Base-by-base conservation (phyloP, 2,329 filamentous ascomycete species). In the Cladophialophora chaetospira region DNA sequence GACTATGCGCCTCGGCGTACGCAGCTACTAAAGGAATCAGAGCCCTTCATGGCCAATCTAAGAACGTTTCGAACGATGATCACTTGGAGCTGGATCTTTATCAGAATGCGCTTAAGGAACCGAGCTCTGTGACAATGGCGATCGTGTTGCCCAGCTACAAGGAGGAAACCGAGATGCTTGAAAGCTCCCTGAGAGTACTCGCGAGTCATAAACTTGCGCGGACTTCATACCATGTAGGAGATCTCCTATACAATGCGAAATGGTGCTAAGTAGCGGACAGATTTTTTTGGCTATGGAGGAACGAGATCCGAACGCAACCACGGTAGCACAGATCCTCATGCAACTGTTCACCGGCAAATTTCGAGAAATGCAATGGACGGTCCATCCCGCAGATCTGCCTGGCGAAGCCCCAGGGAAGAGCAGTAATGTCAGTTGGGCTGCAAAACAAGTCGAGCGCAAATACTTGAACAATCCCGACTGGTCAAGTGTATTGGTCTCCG, bases 101-200 rank as follows among this genome's bases (percentile, higher is more conserved):
- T 15, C 51, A 45, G 25, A 33, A 31, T 21, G 29, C 17, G n/a
- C 17, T 35, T 2, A 49, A 44, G 19, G 11, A 44, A 5, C 11
- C 45, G 11, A 45, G 47, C 13, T 21, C 19, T 8, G 71, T 87
- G 53, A 73, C 88, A 26, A 85, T 88, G 68, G 84, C 82, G 11
- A 87, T 90, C 60, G 77, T 89, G 61, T 78, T 90, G 40, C 87
- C 87, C 15, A 88, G 88, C 67, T 90, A 89, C 74, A 88, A 88
- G 70, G 87, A 90, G 69, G 86, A 89, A 55, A 74, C 85, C 55
- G 84, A 87, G 56, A 88, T 84, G 0, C 74, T 89, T 44, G 79
- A 82, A 61, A 85, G 88, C 67, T 89, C 87, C 0, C 72, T 90
- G 17, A 82, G 85, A 36, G 86, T 89, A 19, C 72, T 89, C 58